A percentile compares a stretch with the other conserved stretches of the same genome.
phyloP scores from a whole-genome alignment of 371 early-diverging fungal genomes.

The Lichtheimia hyalospora region DNA sequence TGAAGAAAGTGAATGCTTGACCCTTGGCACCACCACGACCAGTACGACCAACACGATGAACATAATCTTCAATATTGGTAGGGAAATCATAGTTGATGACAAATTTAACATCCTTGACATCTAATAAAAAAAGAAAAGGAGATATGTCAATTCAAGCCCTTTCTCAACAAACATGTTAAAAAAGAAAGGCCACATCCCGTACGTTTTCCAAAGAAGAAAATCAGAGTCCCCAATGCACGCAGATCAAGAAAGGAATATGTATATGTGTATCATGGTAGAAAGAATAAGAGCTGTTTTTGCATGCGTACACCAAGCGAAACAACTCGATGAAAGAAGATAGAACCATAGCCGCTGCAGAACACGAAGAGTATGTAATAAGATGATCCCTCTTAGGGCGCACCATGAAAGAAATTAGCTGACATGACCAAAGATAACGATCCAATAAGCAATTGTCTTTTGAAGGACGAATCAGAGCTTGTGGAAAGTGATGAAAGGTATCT shows the following conservation, averaged over 20 bases:
- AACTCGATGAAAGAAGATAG: slow-evolving; percentile 3
- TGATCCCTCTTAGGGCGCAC: too few relatives aligned
- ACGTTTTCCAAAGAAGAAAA: slow-evolving; percentile 2
- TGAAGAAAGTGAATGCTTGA: slow-evolving; percentile 96
- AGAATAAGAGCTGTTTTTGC: slow-evolving; percentile 9
- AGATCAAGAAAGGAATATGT: neutral
- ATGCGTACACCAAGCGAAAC: slow-evolving; percentile 9
- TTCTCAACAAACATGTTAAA: neutral
- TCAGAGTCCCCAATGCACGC: slow-evolving; percentile 20
- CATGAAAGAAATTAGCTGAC: too few relatives aligned
- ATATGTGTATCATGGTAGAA: neutral
- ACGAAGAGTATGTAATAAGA: too few relatives aligned
- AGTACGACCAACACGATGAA: slow-evolving; percentile 99
- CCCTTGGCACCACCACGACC: slow-evolving; percentile 98
- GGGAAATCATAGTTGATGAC: slow-evolving; percentile 99
- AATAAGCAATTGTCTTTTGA: too few relatives aligned
- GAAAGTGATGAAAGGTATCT: too few relatives aligned
- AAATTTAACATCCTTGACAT: slow-evolving; percentile 92
- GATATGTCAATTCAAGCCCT: neutral
- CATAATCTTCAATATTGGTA: slow-evolving; percentile 91
- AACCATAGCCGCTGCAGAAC: neutral
- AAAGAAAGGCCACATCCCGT: slow-evolving; percentile 5
- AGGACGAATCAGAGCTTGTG: too few relatives aligned
- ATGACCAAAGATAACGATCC: too few relatives aligned
- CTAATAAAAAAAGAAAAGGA: slow-evolving; percentile 42